These are phyloP conservation scores for Saccharomyces pastorianus DNA, from an alignment of 1,139 yeast species.

Conservation along the genomic window DNA sequence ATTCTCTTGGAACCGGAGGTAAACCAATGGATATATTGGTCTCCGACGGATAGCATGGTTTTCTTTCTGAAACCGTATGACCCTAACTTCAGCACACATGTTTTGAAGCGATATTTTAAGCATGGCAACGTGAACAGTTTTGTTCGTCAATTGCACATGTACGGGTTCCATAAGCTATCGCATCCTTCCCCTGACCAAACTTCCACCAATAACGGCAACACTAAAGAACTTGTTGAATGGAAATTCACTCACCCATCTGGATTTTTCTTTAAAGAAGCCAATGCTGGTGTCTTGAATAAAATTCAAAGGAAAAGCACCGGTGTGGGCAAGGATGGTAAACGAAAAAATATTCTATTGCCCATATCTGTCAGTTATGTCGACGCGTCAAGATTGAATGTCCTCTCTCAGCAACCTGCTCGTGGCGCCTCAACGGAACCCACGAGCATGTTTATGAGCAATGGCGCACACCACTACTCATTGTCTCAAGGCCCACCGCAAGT, in stretches of 20 bases:
- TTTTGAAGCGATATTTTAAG: constrained; percentile 61
- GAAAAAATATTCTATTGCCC: constrained; percentile 27
- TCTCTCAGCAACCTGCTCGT: background rate
- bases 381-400: constrained; percentile 2
- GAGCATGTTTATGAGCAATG: background rate
- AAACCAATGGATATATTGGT: constrained; percentile 65
- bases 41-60: constrained; percentile 47
- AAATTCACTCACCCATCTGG: constrained; percentile 84
- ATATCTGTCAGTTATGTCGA: constrained; percentile 20
- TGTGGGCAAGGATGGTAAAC: constrained; percentile 28
- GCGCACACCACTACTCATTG: background rate
- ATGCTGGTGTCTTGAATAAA: constrained; percentile 34
- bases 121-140: constrained; percentile 76
- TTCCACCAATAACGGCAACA: constrained; percentile 9
- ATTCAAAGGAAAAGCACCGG: constrained; percentile 29
- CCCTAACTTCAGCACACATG: constrained; percentile 53
- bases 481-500: background rate
- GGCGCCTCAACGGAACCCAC: background rate
- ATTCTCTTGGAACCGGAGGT: constrained; percentile 22
- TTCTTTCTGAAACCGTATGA: constrained; percentile 61
- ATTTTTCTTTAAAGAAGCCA: constrained; percentile 67
- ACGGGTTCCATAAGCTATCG: constrained; percentile 39
- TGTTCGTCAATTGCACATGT: constrained; percentile 74
- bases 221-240: constrained; percentile 45
- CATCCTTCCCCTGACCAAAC: constrained; percentile 11